Evolutionary conservation across 805 yeast species (phyloP), one percentile per base, ranked within the genome.

Genomic region (Nakazawaea ishiwadae): DNA sequence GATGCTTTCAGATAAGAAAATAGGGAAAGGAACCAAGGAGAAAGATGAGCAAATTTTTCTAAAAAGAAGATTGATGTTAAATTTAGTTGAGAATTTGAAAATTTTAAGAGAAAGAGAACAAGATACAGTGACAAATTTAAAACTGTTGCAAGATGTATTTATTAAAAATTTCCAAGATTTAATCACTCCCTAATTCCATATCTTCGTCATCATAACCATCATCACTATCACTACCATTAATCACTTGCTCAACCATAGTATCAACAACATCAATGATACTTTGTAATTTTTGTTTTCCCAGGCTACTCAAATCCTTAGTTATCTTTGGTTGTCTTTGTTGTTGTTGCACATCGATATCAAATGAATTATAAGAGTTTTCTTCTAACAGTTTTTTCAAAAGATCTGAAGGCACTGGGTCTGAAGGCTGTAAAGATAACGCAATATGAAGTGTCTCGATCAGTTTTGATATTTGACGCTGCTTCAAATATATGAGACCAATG

Each of bases 391-490:
- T 73, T 49, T 77, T 77, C 45, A 93, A 65, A 35, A 93, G 61
- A 53, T 91, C 97, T 9, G 78, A 68, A 0, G 97, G 93, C 14
- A 89, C 83, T 0, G 91, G 84, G 56, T 91, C 96, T 31, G 79
- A 73, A 1, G 96, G 90, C 8, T 78, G 63, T 3, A 90, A 62
- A 0, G 95, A 84, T 41, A 93, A 66, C 0, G 96, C 91, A 51
- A 77, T 80, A 56, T 91, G 96, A 40, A 93, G 66, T 23, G 74
- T 69, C 48, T 81, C 84, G 29, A 91, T 80, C 0, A 97, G 91
- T 48, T 76, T 77, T 38, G 69, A 67, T 17, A 69, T 52, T 41
- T 81, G 70, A 2, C 85, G 85, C 47, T 77, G 63, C 52, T 84
- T 87, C 55, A 93, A 68, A 54, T 88, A 71, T 2, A 90, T 78